Percentiles rank a stretch among this genome's conserved stretches.
These are phyloP conservation scores for Nemania serpens DNA, from an alignment of 2,329 filamentous ascomycete species.

Conservation along the genomic window DNA sequence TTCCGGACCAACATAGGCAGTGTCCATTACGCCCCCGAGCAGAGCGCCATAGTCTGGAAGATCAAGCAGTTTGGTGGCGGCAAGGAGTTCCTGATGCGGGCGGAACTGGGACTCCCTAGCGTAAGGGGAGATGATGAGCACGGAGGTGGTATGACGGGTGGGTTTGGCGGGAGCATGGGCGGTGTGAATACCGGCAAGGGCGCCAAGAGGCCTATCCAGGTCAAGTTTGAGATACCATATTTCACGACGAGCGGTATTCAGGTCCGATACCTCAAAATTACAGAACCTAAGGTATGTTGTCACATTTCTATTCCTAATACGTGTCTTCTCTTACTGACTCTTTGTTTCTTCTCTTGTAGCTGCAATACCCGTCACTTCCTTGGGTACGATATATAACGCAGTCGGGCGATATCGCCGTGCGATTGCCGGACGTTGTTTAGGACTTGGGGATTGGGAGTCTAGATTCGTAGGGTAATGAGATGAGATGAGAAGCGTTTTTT, in stretches of 20 bases:
- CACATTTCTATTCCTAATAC: neutral
- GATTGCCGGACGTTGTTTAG: slow-evolving; percentile 85
- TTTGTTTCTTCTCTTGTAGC: slow-evolving; percentile 51
- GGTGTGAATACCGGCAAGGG: slow-evolving; percentile 84
- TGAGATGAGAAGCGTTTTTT: slow-evolving; percentile 12
- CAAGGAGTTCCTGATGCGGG: slow-evolving; percentile 98
- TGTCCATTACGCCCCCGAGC: slow-evolving; percentile 96
- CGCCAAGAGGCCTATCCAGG: slow-evolving; percentile 90
- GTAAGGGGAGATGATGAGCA: slow-evolving; percentile 95
- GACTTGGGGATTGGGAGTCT: slow-evolving; percentile 1
- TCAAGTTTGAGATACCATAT: slow-evolving; percentile 99
- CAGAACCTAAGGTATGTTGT: slow-evolving; percentile 90
- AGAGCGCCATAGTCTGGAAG: slow-evolving; percentile 98
- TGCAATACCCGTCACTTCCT: slow-evolving; percentile 96
- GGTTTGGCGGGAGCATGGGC: slow-evolving; percentile 96
- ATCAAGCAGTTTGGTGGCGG: slow-evolving; percentile 99
- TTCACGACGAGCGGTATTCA: slow-evolving; percentile 99
- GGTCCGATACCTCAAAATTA: slow-evolving; percentile 98
- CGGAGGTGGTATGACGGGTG: slow-evolving; percentile 96
- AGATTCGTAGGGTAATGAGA: slow-evolving; percentile 33
- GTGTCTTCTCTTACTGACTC: neutral
- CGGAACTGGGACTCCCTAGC: slow-evolving; percentile 90
- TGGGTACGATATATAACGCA: slow-evolving; percentile 99
- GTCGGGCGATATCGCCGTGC: slow-evolving; percentile 93
- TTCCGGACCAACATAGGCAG: slow-evolving; percentile 98